Evolutionary conservation across 345 rosid genomes (phyloP), one percentile per base, ranked within the genome.

Genomic region (Gossypium anomalum): DNA sequence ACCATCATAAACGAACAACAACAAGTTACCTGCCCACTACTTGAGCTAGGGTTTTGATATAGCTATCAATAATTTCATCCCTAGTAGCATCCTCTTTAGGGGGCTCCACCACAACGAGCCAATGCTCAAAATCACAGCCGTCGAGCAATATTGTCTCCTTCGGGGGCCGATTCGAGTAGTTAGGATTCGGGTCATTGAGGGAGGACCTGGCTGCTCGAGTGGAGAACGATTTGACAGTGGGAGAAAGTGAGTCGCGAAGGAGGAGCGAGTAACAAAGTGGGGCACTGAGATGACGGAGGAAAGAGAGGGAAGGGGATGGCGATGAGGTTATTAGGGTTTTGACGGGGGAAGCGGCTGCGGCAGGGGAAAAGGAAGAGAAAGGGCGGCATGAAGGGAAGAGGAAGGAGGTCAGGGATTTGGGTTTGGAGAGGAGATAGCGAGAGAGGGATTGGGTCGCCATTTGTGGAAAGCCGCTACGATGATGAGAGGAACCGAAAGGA

Each of bases 41-140:
- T 78, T 59, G 71, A 12, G 94, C 91, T 3, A 95, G 88, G 78
- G 84, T 89, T 82, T 91, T 95, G 80, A 86, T 90, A 57, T 93
- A 93, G 53, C 70, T 48, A 55, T 93, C 91, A 14, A 95, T 91
- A 45, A 95, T 93, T 48, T 95, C 98, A 51, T 95, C 99, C 76
- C 98, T 84, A 4, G 98, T 91, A 23, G 83, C 86, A 3, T 88
- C 86, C 14, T 85, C 93, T 67, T 86, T 84, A 2, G 90, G 98
- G 70, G 78, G 80, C 23, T 90, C 97, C 90, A 93, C 60, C 9
- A 95, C 96, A 11, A 95, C 88, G 20, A 95, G 97, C 98, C 98
- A 93, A 78, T 95, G 99, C 63, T 95, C 87, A 47, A 93, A 95
- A 82, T 95, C 99, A 75, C 97, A 93, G 0, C 99, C 93, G 72